Evolutionary conservation across 176 grass and related monocot genomes (phyloP), one percentile per base, ranked within the genome.

Genomic region (Rhynchospora tenuis): DNA sequence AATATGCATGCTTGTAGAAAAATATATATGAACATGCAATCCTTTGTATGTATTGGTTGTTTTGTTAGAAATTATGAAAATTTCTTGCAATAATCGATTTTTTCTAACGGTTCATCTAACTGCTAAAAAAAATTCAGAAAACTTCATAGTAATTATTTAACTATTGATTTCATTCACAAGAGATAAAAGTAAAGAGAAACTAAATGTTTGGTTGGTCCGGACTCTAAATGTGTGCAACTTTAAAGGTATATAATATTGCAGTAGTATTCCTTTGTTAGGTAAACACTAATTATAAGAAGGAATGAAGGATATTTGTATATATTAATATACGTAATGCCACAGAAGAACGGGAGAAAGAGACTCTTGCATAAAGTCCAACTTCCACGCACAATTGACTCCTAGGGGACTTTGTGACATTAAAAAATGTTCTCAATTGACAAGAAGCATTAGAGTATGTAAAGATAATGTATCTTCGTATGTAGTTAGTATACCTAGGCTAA

Each of bases 351-450:
- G 56, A 43, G 16, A 31, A 17, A 69, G 65, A 69, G 14, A 69
- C 16, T 69, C 19, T 7, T 19, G 31, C 33, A 38, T 19, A 42
- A 69, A 69, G 31, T 29, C 9, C 59, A 62, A 22, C 23, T 47
- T 47, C 44, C 22, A 73, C 44, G 20, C 43, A 22, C 69, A 48
- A 48, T 73, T 73, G 69, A 73, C 69, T 73, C 69, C n/a, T 71
- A 45, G 3, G 2, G 3, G 33, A 22, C 7, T 20, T 1, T 48
- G 7, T 11, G 19, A 19, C 20, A 60, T 20, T 17, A 67, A 69
- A 69, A 16, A 65, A 29, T 10, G 29, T 69, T 69, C 31, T 69
- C 31, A 43, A 69, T 69, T 69, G 65, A 69, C 28, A 42, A 69
- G 31, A 69, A 69, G 14, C 16, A 67, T 69, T 43, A 69, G 4